Base-by-base conservation (phyloP, 1,284 basidiomycete genomes). In the Phylloboletellus chloephorus region DNA sequence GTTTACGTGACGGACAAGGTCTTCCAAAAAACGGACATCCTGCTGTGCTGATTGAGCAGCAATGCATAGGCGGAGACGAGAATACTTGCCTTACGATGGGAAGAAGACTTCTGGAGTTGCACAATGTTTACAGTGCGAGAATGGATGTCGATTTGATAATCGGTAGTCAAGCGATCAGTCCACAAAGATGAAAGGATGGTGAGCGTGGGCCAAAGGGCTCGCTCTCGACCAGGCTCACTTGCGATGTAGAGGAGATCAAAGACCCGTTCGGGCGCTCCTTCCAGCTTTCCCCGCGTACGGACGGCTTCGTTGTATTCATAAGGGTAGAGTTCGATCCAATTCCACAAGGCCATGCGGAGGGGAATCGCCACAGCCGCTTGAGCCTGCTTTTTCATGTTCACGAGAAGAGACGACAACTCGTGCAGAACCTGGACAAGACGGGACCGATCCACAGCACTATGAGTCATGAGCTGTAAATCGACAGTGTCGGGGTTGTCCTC, bases 261-360 rank as follows among this genome's bases (percentile, higher is more conserved):
- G 4, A 92, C 76, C 10, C 84, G 76, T 55, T 93, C 89, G 1
- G 89, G 81, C 0, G 80, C 79, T 33, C 86, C 87, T 44, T 93
- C 91, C 11, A 88, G 67, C 35, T 71, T 72, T 25, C 82, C 79
- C 33, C 79, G 72, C 10, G 71, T 68, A 7, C 75, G 71, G 29
- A 90, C 72, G 4, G 82, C 71, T 4, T 85, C 80, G 37, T 84
- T 82, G 59, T 83, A 96, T 56, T 97, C 90, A 9, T 71, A 66
- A 0, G 90, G 87, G 56, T 85, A 88, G 11, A 80, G 72, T 34
- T 88, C 82, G 36, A 96, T 84, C 91, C 91, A 97, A 46, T 88
- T 89, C 91, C 92, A 95, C 21, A 96, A 73, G 0, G 88, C 88
- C 24, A 78, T 74, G 11, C 90, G 79, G 23, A 97, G 70, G 13